These are phyloP conservation scores for Pseudoscleropodium purum DNA, from an alignment of 225 moss, liverwort and hornwort species.

Conservation along the genomic window DNA sequence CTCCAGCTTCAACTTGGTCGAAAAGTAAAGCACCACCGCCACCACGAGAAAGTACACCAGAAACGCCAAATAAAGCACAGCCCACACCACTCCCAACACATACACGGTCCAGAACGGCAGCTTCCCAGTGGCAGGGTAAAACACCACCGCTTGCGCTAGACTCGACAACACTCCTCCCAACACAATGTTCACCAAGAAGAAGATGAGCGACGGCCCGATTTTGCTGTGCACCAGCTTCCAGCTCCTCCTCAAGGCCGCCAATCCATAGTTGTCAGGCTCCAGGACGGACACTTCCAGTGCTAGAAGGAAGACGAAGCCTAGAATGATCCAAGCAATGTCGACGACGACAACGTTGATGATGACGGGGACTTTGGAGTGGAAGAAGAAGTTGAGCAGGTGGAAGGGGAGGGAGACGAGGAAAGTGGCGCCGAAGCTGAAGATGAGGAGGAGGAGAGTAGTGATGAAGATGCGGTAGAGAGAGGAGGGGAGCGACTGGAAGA, in stretches of 20 bases:
- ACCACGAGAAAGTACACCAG: neutral
- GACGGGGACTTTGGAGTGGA: neutral
- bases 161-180: neutral
- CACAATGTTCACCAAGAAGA: neutral
- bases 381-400: neutral
- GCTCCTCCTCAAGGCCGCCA: constrained; percentile 15
- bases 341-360: neutral
- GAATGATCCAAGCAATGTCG: neutral
- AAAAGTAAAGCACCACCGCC: constrained; percentile 26
- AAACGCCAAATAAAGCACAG: neutral
- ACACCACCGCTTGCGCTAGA: neutral
- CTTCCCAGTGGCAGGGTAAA: neutral
- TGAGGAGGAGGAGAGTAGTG: neutral
- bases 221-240: constrained; percentile 10
- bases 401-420: constrained; percentile 1
- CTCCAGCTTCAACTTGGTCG: neutral
- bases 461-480: constrained; percentile 29
- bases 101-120: constrained; percentile 25
- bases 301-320: constrained; percentile 3
- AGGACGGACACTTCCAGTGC: constrained; percentile 3
- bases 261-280: constrained; percentile 12
- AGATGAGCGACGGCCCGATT: neutral
- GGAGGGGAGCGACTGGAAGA: constrained; percentile 21
- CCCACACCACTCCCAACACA: neutral
- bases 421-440: neutral